phyloP scores from a whole-genome alignment of 2,329 filamentous ascomycete species.

The Colletotrichum orchidophilum region DNA sequence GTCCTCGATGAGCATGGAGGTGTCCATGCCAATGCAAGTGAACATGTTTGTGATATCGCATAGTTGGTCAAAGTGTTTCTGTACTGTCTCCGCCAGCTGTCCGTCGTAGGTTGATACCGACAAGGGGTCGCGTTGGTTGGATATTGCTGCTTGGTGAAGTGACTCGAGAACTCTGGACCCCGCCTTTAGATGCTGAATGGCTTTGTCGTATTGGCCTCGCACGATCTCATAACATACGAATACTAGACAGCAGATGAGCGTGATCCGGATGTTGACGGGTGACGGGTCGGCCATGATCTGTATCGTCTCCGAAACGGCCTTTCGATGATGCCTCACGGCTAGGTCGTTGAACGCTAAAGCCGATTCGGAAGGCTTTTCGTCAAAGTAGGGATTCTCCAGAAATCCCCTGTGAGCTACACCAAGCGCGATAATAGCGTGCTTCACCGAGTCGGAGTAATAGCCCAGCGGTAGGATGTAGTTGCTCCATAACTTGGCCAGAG shows the following conservation, averaged over 20 bases:
- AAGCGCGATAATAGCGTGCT: conserved; percentile 24
- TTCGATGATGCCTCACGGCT: conserved; percentile 16
- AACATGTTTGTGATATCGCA: conserved; percentile 26
- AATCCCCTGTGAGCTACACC: conserved; percentile 17
- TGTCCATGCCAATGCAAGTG: conserved; percentile 21
- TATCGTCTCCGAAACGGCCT: conserved; percentile 18
- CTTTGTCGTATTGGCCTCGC: conserved; percentile 18
- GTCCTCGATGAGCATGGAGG: conserved; percentile 16
- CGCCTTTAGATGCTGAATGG: conserved; percentile 5
- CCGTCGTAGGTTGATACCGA: background rate
- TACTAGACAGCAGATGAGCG: conserved; percentile 17
- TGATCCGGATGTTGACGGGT: conserved; percentile 23
- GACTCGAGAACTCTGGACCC: conserved; percentile 23
- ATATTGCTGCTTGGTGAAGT: conserved; percentile 10
- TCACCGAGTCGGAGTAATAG: conserved; percentile 26
- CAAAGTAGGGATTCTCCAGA: conserved; percentile 8
- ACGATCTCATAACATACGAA: conserved; percentile 28
- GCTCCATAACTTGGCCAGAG: conserved; percentile 21
- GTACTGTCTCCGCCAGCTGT: conserved; percentile 10
- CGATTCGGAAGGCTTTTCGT: background rate
- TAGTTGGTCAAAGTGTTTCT: conserved; percentile 13
- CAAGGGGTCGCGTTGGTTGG: background rate
- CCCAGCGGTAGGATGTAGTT: conserved; percentile 25
- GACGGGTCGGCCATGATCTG: conserved; percentile 25
- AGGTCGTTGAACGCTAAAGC: background rate